phyloP scores from a whole-genome alignment of 305 asterid species.

The Fraxinus ornus region DNA sequence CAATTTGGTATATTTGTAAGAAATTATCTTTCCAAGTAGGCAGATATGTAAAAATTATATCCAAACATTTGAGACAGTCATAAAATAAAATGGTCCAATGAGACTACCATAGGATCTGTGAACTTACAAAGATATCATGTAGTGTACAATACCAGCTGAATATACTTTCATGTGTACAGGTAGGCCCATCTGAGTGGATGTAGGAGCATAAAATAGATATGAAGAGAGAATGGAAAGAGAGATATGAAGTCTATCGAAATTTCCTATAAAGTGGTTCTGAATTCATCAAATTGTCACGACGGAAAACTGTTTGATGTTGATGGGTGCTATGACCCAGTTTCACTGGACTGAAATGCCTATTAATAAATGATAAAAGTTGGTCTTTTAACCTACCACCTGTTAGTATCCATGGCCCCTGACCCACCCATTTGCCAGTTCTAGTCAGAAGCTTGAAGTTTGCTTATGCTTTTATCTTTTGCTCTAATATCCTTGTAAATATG shows the following conservation, averaged over 20 bases:
- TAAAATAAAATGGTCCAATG: neutral
- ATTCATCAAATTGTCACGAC: neutral
- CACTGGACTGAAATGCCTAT: neutral
- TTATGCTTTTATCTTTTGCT: neutral
- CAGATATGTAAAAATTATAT: neutral
- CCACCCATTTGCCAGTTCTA: neutral
- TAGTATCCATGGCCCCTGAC: neutral
- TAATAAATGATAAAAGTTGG: neutral
- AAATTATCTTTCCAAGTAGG: neutral
- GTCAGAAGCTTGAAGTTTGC: neutral
- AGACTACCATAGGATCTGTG: neutral
- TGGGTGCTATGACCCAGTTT: neutral
- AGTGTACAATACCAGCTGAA: neutral
- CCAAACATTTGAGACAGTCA: neutral
- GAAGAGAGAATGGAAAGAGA: neutral
- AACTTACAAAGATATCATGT: neutral
- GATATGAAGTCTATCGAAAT: neutral
- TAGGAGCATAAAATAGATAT: neutral
- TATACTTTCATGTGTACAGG: neutral
- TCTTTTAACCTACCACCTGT: neutral
- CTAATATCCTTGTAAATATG: neutral
- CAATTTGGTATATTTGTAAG: neutral
- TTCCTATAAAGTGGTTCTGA: neutral
- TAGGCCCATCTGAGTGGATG: neutral
- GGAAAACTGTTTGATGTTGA: neutral